Evolutionary conservation across 495 filamentous ascomycete species (phyloP), one percentile per base, ranked within the genome.

Genomic region (Penicillium atrosanguineum): DNA sequence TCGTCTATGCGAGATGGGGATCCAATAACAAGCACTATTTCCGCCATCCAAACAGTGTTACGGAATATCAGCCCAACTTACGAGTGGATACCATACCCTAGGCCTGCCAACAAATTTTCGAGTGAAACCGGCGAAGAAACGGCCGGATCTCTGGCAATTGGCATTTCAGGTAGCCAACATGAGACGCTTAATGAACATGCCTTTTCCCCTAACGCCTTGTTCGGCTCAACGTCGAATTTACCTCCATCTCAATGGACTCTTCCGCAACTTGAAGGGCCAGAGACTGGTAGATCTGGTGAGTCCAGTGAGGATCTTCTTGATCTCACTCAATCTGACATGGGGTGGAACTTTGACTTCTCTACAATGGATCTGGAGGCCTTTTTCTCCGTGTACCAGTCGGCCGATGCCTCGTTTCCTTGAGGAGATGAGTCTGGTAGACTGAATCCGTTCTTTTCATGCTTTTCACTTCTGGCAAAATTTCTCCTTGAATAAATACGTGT

Each of bases 261-360:
- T 0, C 52, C 69, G 0, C 59, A 60, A 11, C 44, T 61, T 21
- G 62, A 60, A 8, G 56, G 57, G 4, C 65, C 57, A 12, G 62
- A 64, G 11, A 61, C 63, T 0, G 64, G 57, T 18, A 57, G 60
- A 6, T 71, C 66, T 15, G 55, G 57, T 3, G 69, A 59, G 0
- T 69, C 67, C 31, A 64, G 46, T 0, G 70, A 75, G 7, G 70
- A 73, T 42, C 55, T 75, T 1, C 64, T 70, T 3, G 74, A 77
- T 49, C 67, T 77, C 23, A 75, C 72, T 4, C 67, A 72, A 50
- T 67, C 69, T 0, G 74, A 77, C 44, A 74, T 77, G 67, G 71
- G 71, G 14, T 77, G 72, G 72, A 64, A 75, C 43, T 72, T 77
- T 55, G 71, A 77, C 44, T 74, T 77, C 39, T 77, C 74, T 3